Conservation (phyloP, 2,329 filamentous ascomycete species). For the Cercospora citrullina region DNA sequence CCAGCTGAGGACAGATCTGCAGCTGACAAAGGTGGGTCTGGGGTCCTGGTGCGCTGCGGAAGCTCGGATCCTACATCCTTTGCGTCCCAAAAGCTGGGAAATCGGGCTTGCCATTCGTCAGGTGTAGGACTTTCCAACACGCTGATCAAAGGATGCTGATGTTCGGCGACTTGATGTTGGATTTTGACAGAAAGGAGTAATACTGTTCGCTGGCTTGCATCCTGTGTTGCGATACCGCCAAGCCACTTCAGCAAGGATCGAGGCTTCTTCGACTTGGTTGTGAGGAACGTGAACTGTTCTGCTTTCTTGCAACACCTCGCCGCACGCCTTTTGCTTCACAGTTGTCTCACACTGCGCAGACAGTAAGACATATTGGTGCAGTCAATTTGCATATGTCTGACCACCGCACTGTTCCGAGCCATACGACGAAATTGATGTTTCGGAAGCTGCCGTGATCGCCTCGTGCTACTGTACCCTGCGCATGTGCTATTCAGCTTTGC, state of each 20-base stretch:
- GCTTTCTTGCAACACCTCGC: background rate
- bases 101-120: background rate
- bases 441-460: background rate
- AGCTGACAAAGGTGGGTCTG: slow-evolving; percentile 1
- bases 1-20: background rate
- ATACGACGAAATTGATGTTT: background rate
- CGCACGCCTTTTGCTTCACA: background rate
- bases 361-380: background rate
- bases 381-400: background rate
- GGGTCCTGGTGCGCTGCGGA: background rate
- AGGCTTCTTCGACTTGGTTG: background rate
- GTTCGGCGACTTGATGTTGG: background rate
- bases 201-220: background rate
- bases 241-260: background rate
- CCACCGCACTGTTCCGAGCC: background rate
- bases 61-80: background rate
- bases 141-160: background rate
- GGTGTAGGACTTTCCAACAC: slow-evolving; percentile 1
- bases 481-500: background rate
- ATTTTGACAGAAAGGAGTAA: background rate
- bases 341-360: background rate
- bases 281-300: background rate
- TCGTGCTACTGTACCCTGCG: background rate
- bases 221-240: background rate
- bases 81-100: background rate